Evolutionary conservation across 2,329 filamentous ascomycete species (phyloP).

Genomic region (Aspergillus arachidicola): DNA sequence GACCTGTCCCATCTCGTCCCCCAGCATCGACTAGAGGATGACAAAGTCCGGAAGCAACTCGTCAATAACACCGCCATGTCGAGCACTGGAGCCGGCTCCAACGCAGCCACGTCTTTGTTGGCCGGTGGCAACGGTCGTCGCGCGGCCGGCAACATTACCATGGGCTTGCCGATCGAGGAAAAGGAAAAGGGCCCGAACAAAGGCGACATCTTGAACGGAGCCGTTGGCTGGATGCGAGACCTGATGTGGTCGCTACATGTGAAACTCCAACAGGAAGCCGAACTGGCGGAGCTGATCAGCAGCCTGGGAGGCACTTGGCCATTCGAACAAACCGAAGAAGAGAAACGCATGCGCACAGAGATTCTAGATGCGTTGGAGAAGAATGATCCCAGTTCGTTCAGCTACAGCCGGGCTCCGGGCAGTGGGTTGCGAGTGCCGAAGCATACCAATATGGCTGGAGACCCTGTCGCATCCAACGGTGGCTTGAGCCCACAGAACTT

Average conservation of each 20-base stretch:
- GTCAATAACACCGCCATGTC: slow-evolving; percentile 89
- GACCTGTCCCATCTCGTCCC: slow-evolving; percentile 93
- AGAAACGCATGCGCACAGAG: slow-evolving; percentile 93
- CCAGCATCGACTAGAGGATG: slow-evolving; percentile 88
- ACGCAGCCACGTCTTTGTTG: slow-evolving; percentile 76
- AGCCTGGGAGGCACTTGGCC: slow-evolving; percentile 75
- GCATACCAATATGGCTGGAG: slow-evolving; percentile 88
- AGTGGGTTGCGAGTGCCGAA: slow-evolving; percentile 88
- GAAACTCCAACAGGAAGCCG: slow-evolving; percentile 86
- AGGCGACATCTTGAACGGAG: slow-evolving; percentile 95
- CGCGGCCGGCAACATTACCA: slow-evolving; percentile 86
- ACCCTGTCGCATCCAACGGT: slow-evolving; percentile 60
- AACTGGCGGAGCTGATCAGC: slow-evolving; percentile 74
- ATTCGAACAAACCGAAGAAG: slow-evolving; percentile 84
- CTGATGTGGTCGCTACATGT: slow-evolving; percentile 95
- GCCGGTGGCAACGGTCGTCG: slow-evolving; percentile 82
- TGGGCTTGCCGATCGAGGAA: slow-evolving; percentile 88
- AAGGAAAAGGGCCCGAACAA: slow-evolving; percentile 99
- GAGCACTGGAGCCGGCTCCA: slow-evolving; percentile 65
- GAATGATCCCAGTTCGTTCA: slow-evolving; percentile 74
- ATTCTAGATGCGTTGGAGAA: slow-evolving; percentile 82
- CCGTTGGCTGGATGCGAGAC: slow-evolving; percentile 95
- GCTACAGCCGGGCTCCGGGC: slow-evolving; percentile 80
- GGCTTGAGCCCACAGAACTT: slow-evolving; percentile 62
- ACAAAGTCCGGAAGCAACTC: slow-evolving; percentile 94